These are phyloP conservation scores for Exophiala aquamarina DNA, from an alignment of 2,329 filamentous ascomycete species.

Conservation along the genomic window DNA sequence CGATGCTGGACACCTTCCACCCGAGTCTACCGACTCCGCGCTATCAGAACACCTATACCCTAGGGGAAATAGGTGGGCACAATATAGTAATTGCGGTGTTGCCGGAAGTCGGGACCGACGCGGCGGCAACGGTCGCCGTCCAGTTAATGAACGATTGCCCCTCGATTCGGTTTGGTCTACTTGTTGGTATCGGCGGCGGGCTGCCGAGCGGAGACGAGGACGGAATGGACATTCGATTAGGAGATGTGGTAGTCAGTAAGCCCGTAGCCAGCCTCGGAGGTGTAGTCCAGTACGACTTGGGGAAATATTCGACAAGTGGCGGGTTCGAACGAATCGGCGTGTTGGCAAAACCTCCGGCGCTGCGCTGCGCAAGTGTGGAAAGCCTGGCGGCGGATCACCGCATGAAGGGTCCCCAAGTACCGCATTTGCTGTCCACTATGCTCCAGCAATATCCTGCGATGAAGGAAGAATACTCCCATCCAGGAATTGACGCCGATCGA, in stretches of 20 bases:
- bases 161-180: conserved; percentile 25
- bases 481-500: neutral
- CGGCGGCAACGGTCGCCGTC: conserved; percentile 24
- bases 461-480: conserved; percentile 1
- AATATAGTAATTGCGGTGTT: conserved; percentile 24
- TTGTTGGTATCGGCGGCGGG: conserved; percentile 31
- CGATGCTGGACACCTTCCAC: neutral
- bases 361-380: conserved; percentile 16
- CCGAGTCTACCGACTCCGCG: neutral
- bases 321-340: conserved; percentile 6
- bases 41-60: conserved; percentile 16
- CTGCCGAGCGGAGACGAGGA: conserved; percentile 24
- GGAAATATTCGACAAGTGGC: neutral
- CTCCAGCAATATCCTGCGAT: conserved; percentile 2
- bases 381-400: conserved; percentile 13
- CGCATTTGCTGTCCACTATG: neutral
- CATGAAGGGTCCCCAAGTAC: neutral
- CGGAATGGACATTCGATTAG: conserved; percentile 17
- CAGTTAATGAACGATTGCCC: conserved; percentile 24
- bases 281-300: conserved; percentile 18
- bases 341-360: conserved; percentile 11
- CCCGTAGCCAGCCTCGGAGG: conserved; percentile 7
- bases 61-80: conserved; percentile 22
- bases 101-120: conserved; percentile 19
- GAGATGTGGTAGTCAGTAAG: conserved; percentile 20